phyloP scores from a whole-genome alignment of 371 early-diverging fungal species.

The Blakeslea trispora region DNA sequence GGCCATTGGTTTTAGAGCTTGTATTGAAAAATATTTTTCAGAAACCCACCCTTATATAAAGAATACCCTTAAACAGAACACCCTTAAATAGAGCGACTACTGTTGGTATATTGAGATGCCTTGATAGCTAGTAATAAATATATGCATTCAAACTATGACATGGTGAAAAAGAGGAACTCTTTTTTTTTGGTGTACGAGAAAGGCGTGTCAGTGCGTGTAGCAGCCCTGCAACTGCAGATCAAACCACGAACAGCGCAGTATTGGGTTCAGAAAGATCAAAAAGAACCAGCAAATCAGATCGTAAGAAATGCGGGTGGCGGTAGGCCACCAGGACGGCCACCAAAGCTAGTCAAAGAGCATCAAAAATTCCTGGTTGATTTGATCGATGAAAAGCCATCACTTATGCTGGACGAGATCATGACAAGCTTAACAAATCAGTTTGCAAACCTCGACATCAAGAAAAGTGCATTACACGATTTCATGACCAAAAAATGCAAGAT shows the following conservation, averaged over 20 bases:
- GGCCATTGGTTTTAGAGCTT: too few species aligned
- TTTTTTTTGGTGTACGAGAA: neutral
- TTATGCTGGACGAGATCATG: constrained; percentile 20
- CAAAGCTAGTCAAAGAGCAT: constrained; percentile 2
- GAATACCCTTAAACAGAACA: too few species aligned
- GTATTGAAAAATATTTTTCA: too few species aligned
- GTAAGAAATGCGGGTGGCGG: constrained; percentile 7
- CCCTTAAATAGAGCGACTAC: too few species aligned
- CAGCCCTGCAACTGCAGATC: neutral
- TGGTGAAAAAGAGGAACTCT: too few species aligned
- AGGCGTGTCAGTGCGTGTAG: neutral
- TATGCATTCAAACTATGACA: too few species aligned
- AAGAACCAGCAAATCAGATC: neutral
- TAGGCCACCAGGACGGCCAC: constrained; percentile 4
- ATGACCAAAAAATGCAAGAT: constrained; percentile 17
- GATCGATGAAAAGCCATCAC: constrained; percentile 14
- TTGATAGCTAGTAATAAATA: too few species aligned
- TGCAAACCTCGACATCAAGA: constrained; percentile 13
- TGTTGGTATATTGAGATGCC: too few species aligned
- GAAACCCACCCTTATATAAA: too few species aligned
- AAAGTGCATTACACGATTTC: constrained; percentile 16
- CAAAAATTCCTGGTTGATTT: constrained; percentile 4
- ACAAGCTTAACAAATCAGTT: constrained; percentile 3
- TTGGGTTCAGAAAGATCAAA: neutral
- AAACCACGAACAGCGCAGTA: neutral